Conservation (phyloP, 2,329 filamentous ascomycete genomes). For the Monosporascus sp. region DNA sequence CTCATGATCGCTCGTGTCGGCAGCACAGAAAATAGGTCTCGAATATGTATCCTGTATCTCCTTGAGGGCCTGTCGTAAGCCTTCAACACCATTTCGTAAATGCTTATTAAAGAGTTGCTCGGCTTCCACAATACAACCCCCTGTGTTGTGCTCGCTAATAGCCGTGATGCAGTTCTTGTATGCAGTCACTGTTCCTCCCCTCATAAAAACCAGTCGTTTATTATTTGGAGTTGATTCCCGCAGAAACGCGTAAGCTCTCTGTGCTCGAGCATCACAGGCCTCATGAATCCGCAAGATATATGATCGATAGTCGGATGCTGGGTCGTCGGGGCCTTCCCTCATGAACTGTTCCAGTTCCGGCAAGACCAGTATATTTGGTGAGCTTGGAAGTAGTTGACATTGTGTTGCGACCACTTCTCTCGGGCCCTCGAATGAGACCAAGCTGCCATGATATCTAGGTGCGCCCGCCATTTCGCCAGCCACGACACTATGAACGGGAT, state of each 20-base stretch:
- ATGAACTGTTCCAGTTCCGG: conserved; percentile 46
- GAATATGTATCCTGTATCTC: conserved; percentile 1
- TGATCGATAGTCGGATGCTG: conserved; percentile 28
- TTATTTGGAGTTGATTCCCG: conserved; percentile 36
- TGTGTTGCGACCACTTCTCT: conserved; percentile 51
- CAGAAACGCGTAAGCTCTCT: conserved; percentile 47
- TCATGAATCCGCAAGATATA: conserved; percentile 47
- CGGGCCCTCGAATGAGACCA: conserved; percentile 57
- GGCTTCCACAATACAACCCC: conserved; percentile 44
- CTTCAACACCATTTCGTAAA: conserved; percentile 42
- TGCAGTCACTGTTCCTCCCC: conserved; percentile 52
- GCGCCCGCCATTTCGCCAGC: conserved; percentile 19
- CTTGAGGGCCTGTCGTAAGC: conserved; percentile 21
- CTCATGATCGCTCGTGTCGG: conserved; percentile 9
- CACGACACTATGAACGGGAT: not conserved
- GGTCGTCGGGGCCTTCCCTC: conserved; percentile 22
- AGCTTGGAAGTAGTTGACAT: conserved; percentile 53
- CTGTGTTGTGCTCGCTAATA: conserved; percentile 47
- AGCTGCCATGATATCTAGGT: conserved; percentile 36
- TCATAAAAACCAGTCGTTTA: conserved; percentile 54
- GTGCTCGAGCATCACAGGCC: conserved; percentile 40
- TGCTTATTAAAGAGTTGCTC: conserved; percentile 46
- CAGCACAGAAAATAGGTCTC: conserved; percentile 2
- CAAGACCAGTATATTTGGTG: conserved; percentile 51
- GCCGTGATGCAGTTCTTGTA: conserved; percentile 47